Evolutionary conservation across 371 early-diverging fungal genomes (phyloP).

Genomic region (Mucor indicus): DNA sequence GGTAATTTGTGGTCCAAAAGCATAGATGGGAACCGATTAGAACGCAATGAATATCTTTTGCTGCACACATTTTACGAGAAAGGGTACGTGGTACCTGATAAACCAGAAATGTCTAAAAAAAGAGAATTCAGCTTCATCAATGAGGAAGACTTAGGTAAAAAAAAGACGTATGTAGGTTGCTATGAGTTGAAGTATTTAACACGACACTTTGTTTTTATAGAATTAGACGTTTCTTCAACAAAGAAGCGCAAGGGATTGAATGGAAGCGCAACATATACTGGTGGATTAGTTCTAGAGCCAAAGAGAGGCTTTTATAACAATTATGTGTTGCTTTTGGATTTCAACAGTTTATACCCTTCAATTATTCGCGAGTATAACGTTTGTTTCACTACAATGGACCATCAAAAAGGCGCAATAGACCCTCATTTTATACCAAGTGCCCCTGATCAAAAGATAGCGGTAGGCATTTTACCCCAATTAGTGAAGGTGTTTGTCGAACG

Average conservation of each 20-base stretch:
- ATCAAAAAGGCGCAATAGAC: neutral
- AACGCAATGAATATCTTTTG: constrained; percentile 96
- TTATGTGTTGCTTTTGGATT: constrained; percentile 94
- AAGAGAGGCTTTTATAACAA: constrained; percentile 94
- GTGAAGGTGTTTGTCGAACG: constrained; percentile 89
- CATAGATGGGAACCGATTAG: constrained; percentile 84
- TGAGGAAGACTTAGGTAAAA: neutral
- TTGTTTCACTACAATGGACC: constrained; percentile 96
- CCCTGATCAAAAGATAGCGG: constrained; percentile 59
- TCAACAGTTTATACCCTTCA: constrained; percentile 99
- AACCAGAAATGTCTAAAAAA: constrained; percentile 11
- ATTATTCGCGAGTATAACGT: constrained; percentile 99
- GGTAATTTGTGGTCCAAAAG: constrained; percentile 93
- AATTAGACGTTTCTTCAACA: constrained; percentile 33
- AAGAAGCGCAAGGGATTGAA: constrained; percentile 31
- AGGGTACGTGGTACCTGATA: constrained; percentile 88
- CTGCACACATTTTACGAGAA: constrained; percentile 90
- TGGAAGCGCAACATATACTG: constrained; percentile 89
- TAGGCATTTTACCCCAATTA: constrained; percentile 90
- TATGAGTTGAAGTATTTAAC: no score
- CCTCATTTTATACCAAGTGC: constrained; percentile 67
- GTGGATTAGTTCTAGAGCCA: constrained; percentile 99
- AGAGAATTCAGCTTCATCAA: neutral
- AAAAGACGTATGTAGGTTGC: no score
- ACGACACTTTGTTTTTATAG: neutral